Percentiles rank a stretch among this genome's conserved stretches.
Evolutionary conservation across 257 asterid genomes (phyloP).

Genomic region (Capsicum chinense): DNA sequence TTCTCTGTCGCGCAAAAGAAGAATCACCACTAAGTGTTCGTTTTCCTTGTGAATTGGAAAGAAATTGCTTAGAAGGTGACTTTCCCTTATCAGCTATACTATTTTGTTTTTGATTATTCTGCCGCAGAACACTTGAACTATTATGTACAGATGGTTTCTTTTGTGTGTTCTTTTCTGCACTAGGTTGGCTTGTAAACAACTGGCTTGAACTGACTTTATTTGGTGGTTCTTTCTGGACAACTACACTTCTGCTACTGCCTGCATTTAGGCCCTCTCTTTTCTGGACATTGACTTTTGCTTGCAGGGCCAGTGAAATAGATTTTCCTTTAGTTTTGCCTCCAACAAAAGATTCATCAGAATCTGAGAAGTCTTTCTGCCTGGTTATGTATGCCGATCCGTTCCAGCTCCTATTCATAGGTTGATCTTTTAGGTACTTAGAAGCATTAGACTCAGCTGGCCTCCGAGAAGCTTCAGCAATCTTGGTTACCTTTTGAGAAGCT

Average conservation of each 20-base stretch:
- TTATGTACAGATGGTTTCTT: slow-evolving; percentile 53
- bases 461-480: slow-evolving; percentile 51
- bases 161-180: slow-evolving; percentile 44
- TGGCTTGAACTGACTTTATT: slow-evolving; percentile 50
- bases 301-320: slow-evolving; percentile 85
- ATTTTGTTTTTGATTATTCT: slow-evolving; percentile 88
- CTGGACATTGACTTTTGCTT: slow-evolving; percentile 87
- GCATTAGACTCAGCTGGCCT: slow-evolving; percentile 52
- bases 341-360: slow-evolving; percentile 51
- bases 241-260: slow-evolving; percentile 39
- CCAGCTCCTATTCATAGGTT: slow-evolving; percentile 53
- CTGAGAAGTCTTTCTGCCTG: slow-evolving; percentile 40
- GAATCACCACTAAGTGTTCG: slow-evolving; percentile 52
- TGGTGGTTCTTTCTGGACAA: slow-evolving; percentile 49
- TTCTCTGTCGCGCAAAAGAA: slow-evolving; percentile 48
- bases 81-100: slow-evolving; percentile 66
- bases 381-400: slow-evolving; percentile 50
- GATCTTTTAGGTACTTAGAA: slow-evolving; percentile 51
- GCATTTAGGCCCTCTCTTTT: slow-evolving; percentile 64
- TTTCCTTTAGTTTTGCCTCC: slow-evolving; percentile 54
- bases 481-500: slow-evolving; percentile 56
- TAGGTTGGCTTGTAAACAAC: slow-evolving; percentile 52
- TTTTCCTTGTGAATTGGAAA: slow-evolving; percentile 51
- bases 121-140: slow-evolving; percentile 59
- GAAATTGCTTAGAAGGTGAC: slow-evolving; percentile 44